These are phyloP conservation scores for Lachnellula arida DNA, from an alignment of 2,329 filamentous ascomycete genomes.

Conservation along the genomic window DNA sequence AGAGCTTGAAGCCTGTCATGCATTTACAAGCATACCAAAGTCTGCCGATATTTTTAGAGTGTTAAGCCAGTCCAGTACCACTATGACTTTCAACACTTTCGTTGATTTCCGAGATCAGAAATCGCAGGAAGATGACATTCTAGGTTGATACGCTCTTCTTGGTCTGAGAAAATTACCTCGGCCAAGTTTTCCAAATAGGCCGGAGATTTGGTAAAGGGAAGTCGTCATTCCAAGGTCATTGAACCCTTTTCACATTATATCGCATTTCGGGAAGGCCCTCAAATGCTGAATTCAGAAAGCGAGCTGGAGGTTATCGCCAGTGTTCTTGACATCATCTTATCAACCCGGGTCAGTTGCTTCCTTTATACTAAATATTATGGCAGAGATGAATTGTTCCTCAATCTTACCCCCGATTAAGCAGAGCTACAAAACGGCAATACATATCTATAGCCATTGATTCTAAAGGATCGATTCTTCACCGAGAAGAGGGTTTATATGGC, in stretches of 20 bases:
- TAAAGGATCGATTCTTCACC: neutral
- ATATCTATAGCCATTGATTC: slow-evolving; percentile 8
- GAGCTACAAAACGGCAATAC: slow-evolving; percentile 16
- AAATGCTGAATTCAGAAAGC: no score
- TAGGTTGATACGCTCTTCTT: slow-evolving; percentile 8
- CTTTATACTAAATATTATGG: neutral
- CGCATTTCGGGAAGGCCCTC: no score
- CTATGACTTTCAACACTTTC: neutral
- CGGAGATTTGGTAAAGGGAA: slow-evolving; percentile 7
- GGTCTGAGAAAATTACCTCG: neutral
- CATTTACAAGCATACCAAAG: slow-evolving; percentile 10
- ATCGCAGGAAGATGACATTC: neutral
- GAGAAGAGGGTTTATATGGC: neutral
- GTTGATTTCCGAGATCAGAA: slow-evolving; percentile 1
- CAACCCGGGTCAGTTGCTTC: no score
- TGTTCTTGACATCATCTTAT: no score
- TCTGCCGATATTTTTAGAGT: slow-evolving; percentile 4
- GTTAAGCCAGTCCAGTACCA: slow-evolving; percentile 16
- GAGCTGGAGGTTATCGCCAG: no score
- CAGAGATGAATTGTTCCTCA: neutral
- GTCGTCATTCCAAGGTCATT: neutral
- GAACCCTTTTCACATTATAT: neutral
- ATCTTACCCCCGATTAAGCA: slow-evolving; percentile 10
- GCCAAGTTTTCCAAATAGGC: neutral
- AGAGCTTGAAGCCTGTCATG: slow-evolving; percentile 16